Conservation (phyloP, 2,329 filamentous ascomycete species). For the Exophiala oligosperma region DNA sequence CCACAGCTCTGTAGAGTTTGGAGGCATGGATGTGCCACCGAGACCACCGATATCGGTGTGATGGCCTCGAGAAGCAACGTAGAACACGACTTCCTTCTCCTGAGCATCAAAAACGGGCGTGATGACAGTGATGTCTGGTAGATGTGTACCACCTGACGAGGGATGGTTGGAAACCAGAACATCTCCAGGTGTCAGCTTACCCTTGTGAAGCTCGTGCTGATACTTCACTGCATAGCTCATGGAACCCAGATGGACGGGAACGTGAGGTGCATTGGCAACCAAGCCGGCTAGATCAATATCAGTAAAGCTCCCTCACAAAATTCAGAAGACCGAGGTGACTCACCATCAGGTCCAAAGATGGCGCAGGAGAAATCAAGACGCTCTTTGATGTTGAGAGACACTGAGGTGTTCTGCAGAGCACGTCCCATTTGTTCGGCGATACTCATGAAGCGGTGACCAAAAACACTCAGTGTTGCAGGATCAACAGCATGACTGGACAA, state of each 20-base stretch:
- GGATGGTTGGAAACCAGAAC: constrained; percentile 79
- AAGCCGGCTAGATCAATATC: constrained; percentile 48
- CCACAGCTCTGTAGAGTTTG: constrained; percentile 48
- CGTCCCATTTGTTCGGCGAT: constrained; percentile 84
- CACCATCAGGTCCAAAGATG: constrained; percentile 71
- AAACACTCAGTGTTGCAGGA: constrained; percentile 75
- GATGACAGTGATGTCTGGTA: constrained; percentile 76
- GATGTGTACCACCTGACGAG: constrained; percentile 76
- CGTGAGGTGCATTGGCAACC: constrained; percentile 68
- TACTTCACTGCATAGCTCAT: constrained; percentile 83
- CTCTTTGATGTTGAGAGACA: constrained; percentile 77
- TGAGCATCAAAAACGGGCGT: constrained; percentile 72
- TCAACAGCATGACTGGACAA: constrained; percentile 61
- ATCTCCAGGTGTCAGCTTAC: constrained; percentile 71
- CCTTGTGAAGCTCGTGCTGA: constrained; percentile 74
- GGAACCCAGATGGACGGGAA: constrained; percentile 77
- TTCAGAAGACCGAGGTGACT: too few relatives aligned
- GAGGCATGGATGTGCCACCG: constrained; percentile 39
- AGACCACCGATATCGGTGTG: constrained; percentile 62
- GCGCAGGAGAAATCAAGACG: constrained; percentile 82
- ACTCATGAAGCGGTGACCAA: constrained; percentile 80
- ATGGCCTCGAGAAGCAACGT: constrained; percentile 73
- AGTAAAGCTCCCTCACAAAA: too few relatives aligned
- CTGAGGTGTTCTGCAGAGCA: constrained; percentile 75
- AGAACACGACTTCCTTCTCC: constrained; percentile 71